These are phyloP conservation scores for Aspergillus novoparasiticus DNA, from an alignment of 2,329 filamentous ascomycete species.

Conservation along the genomic window DNA sequence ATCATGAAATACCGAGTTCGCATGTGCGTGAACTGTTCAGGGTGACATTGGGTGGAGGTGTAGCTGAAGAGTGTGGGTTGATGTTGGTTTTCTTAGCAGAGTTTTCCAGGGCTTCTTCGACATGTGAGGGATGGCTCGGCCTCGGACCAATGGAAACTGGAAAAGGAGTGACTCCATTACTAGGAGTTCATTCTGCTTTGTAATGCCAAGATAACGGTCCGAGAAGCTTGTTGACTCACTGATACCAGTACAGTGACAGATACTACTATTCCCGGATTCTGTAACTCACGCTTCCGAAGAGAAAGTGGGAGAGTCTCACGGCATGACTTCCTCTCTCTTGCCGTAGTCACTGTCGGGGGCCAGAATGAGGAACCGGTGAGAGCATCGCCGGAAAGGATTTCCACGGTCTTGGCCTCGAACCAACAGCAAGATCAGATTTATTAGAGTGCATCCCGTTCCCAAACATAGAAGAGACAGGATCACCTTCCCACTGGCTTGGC, in stretches of 20 bases:
- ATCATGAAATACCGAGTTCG: background rate
- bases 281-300: background rate
- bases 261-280: background rate
- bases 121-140: background rate
- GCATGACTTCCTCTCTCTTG: background rate
- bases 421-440: background rate
- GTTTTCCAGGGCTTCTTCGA: background rate
- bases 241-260: background rate
- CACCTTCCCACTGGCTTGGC: background rate
- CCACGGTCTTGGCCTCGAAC: background rate
- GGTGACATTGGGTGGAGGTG: background rate
- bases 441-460: background rate
- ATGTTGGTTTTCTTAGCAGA: background rate
- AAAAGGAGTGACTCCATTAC: background rate
- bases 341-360: background rate
- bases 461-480: background rate
- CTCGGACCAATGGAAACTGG: background rate
- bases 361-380: background rate
- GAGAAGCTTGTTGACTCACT: constrained; percentile 1
- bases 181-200: background rate
- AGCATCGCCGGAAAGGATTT: background rate
- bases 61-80: background rate
- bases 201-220: constrained; percentile 2
- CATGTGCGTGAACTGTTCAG: background rate
- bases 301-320: background rate